Percentiles rank a stretch among this genome's conserved stretches.
Evolutionary conservation across 148 eudicot genomes (phyloP).

Genomic region (Fagopyrum esculentum): DNA sequence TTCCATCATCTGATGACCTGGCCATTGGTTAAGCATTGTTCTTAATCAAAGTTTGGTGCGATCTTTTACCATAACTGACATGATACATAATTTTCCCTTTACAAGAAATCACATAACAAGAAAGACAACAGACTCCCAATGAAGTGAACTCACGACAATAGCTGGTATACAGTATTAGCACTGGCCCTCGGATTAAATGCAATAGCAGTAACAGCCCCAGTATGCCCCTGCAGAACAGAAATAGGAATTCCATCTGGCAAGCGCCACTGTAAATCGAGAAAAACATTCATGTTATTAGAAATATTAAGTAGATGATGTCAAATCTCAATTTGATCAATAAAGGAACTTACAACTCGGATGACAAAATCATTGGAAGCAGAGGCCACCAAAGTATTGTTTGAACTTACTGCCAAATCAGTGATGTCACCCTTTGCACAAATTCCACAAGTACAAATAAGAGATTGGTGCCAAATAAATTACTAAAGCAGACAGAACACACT

Average conservation of each 20-base stretch:
- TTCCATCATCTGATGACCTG: conserved; percentile 97
- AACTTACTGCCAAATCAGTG: conserved; percentile 91
- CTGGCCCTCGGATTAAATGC: conserved; percentile 83
- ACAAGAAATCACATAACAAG: neutral
- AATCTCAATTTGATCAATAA: conserved; percentile 12
- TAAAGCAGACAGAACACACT: neutral
- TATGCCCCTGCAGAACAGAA: conserved; percentile 87
- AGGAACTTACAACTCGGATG: conserved; percentile 86
- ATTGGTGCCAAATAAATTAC: neutral
- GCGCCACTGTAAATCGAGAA: conserved; percentile 60
- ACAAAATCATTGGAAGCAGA: conserved; percentile 94
- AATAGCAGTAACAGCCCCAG: conserved; percentile 91
- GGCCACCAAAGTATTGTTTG: conserved; percentile 87
- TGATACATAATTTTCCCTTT: neutral
- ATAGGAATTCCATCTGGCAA: conserved; percentile 88
- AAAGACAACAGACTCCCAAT: conserved; percentile 12
- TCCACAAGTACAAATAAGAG: conserved; percentile 10
- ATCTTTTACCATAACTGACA: neutral
- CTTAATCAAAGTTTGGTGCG: neutral
- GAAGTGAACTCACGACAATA: conserved; percentile 65
- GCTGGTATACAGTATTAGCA: conserved; percentile 50
- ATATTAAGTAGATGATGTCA: neutral
- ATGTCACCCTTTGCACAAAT: conserved; percentile 70
- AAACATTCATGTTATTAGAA: conserved; percentile 16
- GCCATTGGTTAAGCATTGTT: conserved; percentile 12